These are phyloP conservation scores for Hirschioporus abietinus DNA, from an alignment of 768 basidiomycete genomes.

Conservation along the genomic window DNA sequence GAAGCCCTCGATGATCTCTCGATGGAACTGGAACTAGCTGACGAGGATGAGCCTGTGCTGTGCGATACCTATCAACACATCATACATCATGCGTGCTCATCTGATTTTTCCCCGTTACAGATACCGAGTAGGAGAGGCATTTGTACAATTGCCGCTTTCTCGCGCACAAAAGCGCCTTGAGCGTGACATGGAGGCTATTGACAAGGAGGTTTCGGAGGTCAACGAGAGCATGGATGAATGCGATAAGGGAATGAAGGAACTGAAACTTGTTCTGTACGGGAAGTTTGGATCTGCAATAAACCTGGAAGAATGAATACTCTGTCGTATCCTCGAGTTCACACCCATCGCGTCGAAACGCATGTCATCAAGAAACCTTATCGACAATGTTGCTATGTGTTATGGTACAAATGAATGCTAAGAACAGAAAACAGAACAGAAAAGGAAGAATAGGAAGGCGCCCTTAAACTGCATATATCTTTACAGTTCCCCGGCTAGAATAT, in stretches of 20 bases:
- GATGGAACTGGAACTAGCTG: constrained; percentile 83
- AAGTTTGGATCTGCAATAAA: constrained; percentile 94
- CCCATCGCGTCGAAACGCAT: background rate
- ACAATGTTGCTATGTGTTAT: background rate
- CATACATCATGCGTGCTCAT: constrained; percentile 1
- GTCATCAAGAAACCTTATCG: background rate
- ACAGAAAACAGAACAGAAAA: background rate
- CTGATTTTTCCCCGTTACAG: constrained; percentile 35
- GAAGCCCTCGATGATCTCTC: constrained; percentile 88
- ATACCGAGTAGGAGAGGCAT: constrained; percentile 88
- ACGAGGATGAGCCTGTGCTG: constrained; percentile 79
- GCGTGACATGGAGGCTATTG: constrained; percentile 57
- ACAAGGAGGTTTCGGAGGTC: constrained; percentile 47
- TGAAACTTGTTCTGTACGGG: constrained; percentile 77
- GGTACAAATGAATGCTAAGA: background rate
- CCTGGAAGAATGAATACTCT: constrained; percentile 59
- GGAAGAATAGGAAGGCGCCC: background rate
- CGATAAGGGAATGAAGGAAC: constrained; percentile 70
- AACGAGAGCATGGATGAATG: constrained; percentile 53
- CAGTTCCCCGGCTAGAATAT: constrained; percentile 43
- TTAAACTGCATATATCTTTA: background rate
- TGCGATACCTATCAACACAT: constrained; percentile 30
- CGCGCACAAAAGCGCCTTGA: constrained; percentile 70
- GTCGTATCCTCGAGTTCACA: background rate
- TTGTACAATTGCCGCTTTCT: constrained; percentile 69